Evolutionary conservation across 352 stramenopile genomes (phyloP).

Genomic region (Phytophthora meadii): DNA sequence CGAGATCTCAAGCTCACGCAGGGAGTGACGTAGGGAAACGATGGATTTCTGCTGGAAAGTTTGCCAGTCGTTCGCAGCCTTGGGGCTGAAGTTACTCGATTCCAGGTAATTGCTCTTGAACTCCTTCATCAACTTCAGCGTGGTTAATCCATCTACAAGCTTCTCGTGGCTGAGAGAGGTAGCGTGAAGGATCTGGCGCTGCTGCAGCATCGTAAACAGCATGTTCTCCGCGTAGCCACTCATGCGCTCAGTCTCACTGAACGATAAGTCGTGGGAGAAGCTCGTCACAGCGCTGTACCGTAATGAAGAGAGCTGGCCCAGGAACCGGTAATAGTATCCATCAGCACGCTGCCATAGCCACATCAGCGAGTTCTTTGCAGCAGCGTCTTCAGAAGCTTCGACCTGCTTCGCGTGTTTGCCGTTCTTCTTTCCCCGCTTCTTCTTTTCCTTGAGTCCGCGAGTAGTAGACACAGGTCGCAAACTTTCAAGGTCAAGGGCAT

Average conservation of each 20-base stretch:
- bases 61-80: conserved; percentile 59
- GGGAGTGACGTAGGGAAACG: conserved; percentile 49
- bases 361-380: conserved; percentile 64
- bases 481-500: conserved; percentile 43
- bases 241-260: conserved; percentile 87
- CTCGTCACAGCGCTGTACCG: conserved; percentile 81
- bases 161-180: conserved; percentile 77
- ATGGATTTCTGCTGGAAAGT: conserved; percentile 56
- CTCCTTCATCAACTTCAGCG: conserved; percentile 54
- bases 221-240: conserved; percentile 92
- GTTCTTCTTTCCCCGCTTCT: conserved; percentile 41
- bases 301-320: conserved; percentile 79
- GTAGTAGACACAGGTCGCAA: conserved; percentile 7
- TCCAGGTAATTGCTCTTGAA: conserved; percentile 47
- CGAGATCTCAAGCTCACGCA: conserved; percentile 76
- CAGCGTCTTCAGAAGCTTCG: conserved; percentile 14
- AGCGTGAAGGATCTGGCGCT: conserved; percentile 81
- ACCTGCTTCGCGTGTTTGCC: conserved; percentile 17
- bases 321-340: conserved; percentile 90
- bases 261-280: conserved; percentile 89
- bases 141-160: conserved; percentile 61
- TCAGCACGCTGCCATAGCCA: conserved; percentile 89
- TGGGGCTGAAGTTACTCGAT: conserved; percentile 19
- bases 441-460: conserved; percentile 30
- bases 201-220: conserved; percentile 87